A percentile compares a stretch with the other conserved stretches of the same genome.
phyloP scores from a whole-genome alignment of 2,329 filamentous ascomycete genomes.

The Claviceps sp. region DNA sequence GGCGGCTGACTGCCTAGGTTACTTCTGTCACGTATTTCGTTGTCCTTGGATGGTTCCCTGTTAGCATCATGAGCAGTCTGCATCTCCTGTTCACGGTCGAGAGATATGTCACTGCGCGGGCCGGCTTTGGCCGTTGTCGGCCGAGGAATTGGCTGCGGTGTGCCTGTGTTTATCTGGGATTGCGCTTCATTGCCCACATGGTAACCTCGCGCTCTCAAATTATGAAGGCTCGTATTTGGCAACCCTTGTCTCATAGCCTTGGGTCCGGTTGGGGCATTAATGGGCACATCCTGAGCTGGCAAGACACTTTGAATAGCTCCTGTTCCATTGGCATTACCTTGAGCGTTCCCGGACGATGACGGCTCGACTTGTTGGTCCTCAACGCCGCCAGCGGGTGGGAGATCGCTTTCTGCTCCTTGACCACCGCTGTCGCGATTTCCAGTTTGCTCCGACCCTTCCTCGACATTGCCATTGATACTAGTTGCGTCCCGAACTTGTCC shows the following conservation, averaged over 20 bases:
- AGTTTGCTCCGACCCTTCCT: constrained; percentile 15
- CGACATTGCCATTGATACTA: constrained; percentile 7
- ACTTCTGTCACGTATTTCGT: constrained; percentile 14
- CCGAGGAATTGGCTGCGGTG: constrained; percentile 4
- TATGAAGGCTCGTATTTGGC: constrained; percentile 65
- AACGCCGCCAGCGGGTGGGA: constrained; percentile 6
- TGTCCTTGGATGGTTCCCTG: constrained; percentile 18
- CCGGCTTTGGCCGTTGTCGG: constrained; percentile 6
- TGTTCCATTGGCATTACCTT: constrained; percentile 16
- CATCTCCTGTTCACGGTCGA: constrained; percentile 23
- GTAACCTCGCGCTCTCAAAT: constrained; percentile 42
- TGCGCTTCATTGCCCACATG: constrained; percentile 30
- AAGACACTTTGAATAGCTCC: constrained; percentile 19
- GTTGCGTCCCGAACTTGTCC: constrained; percentile 12
- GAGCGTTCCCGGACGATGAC: constrained; percentile 16
- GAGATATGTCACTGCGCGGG: constrained; percentile 35
- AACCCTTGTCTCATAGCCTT: constrained; percentile 87
- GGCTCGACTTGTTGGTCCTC: constrained; percentile 10
- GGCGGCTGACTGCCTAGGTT: constrained; percentile 11
- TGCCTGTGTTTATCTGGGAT: constrained; percentile 12
- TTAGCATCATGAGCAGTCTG: constrained; percentile 14
- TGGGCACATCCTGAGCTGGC: constrained; percentile 30
- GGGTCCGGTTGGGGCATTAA: constrained; percentile 78
- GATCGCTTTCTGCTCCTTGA: constrained; percentile 7
- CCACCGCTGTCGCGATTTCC: constrained; percentile 5